Evolutionary conservation across 805 yeast genomes (phyloP), one percentile per base, ranked within the genome.

Genomic region (Schwanniomyces polymorphus): DNA sequence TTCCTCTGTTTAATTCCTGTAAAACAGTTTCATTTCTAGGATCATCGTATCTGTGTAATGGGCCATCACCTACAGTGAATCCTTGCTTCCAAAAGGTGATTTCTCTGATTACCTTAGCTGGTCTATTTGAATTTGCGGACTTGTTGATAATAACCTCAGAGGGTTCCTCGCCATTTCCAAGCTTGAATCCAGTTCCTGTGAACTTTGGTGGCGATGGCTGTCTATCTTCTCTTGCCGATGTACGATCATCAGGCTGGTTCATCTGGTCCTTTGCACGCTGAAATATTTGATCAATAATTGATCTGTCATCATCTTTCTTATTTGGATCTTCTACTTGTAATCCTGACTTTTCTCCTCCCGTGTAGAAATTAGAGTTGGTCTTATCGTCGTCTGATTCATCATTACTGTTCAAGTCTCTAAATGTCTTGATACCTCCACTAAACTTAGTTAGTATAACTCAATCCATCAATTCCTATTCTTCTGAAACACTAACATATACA

Each of bases 21-120:
- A 94, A 74, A 53, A 88, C 86, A 38, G 77, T 79, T 41, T 84
- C 84, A 63, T 92, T 94, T n/a, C 79, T 82, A 5, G 97, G 97
- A 64, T 94, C 98, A 59, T 92, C 97, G 64, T 91, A 94, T 48
- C 94, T 76, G 64, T 80, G 85, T 46, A 94, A 76, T 21, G 81
- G 81, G 2, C 98, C 98, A 42, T 91, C 97, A 27, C 94, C 98
- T 23, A 94, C 91, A 52, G 90, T 89, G 68, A 94, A 94, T 1
- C 99, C 99, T 59, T 94, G 92, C 56, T 84, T 86, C 99, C 99
- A 94, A 64, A 94, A 92, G 0, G 96, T 89, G 51, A 94, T 86
- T 38, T 87, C 87, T 60, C 98, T 79, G 14, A 79, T 76, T 5
- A 86, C 97, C 48, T 81, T 84, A 34, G 52, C 47, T 5, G 74